phyloP scores from a whole-genome alignment of 169 alveolate genomes.

The Hammondia hammondi region DNA sequence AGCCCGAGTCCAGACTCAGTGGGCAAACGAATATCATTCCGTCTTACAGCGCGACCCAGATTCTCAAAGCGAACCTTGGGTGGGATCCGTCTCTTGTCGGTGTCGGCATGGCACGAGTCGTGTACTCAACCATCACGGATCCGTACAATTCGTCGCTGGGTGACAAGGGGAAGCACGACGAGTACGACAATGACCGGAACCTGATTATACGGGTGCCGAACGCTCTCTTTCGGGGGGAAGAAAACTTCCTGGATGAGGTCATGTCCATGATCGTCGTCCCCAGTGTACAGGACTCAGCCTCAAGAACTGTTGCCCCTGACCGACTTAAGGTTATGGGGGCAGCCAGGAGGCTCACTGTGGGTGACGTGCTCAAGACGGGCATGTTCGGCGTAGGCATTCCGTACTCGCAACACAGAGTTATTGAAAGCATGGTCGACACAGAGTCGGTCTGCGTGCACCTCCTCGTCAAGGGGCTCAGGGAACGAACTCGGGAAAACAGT shows the following conservation, averaged over 20 bases:
- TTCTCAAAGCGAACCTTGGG: slow-evolving; percentile 61
- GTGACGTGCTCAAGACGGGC: slow-evolving; percentile 48
- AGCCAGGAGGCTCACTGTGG: slow-evolving; percentile 1
- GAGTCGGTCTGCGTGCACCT: slow-evolving; percentile 54
- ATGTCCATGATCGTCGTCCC: slow-evolving; percentile 22
- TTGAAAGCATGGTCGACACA: slow-evolving; percentile 45
- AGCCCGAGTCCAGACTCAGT: neutral
- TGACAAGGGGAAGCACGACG: neutral
- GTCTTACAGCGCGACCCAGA: slow-evolving; percentile 60
- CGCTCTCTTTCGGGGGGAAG: neutral
- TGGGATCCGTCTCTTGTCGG: slow-evolving; percentile 68
- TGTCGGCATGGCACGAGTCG: slow-evolving; percentile 66
- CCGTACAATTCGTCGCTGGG: neutral
- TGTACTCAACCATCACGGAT: slow-evolving; percentile 63
- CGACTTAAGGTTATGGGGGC: slow-evolving; percentile 58
- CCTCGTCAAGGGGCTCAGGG: slow-evolving; percentile 46
- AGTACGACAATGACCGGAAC: slow-evolving; percentile 34
- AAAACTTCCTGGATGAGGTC: neutral
- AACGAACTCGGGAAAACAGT: slow-evolving; percentile 18
- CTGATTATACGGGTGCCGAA: neutral
- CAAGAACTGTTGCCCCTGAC: neutral
- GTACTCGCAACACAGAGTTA: slow-evolving; percentile 51
- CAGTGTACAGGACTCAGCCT: neutral
- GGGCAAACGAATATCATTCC: slow-evolving; percentile 43
- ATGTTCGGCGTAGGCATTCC: slow-evolving; percentile 52